Evolutionary conservation across 2,329 filamentous ascomycete genomes (phyloP).

Genomic region (Botrytis squamosa): DNA sequence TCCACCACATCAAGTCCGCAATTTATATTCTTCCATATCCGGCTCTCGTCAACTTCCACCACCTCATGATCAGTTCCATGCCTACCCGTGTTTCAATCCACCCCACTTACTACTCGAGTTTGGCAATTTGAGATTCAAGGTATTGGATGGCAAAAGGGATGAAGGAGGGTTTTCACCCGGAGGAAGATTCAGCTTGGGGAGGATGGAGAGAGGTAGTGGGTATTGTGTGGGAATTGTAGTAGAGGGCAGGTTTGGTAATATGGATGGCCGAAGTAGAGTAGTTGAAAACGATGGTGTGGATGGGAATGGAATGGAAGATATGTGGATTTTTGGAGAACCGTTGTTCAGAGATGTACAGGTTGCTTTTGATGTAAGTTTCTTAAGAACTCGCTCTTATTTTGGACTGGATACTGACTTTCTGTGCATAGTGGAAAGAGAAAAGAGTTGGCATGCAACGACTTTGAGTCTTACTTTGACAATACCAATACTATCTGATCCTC

Average conservation of each 20-base stretch:
- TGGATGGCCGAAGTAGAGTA: neutral
- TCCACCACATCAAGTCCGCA: slow-evolving; percentile 27
- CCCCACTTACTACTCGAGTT: slow-evolving; percentile 31
- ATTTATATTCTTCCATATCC: slow-evolving; percentile 29
- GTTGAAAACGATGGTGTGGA: neutral
- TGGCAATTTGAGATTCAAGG: slow-evolving; percentile 24
- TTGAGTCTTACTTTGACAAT: neutral
- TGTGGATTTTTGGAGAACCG: slow-evolving; percentile 32
- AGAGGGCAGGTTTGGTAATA: slow-evolving; percentile 27
- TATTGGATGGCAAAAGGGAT: slow-evolving; percentile 27
- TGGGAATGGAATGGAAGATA: slow-evolving; percentile 26
- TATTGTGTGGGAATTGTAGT: slow-evolving; percentile 31
- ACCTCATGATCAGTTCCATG: slow-evolving; percentile 30
- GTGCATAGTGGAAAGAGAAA: slow-evolving; percentile 19
- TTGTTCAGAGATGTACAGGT: slow-evolving; percentile 34
- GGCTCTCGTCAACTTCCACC: slow-evolving; percentile 27
- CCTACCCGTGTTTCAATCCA: slow-evolving; percentile 31
- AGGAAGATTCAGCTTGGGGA: slow-evolving; percentile 29
- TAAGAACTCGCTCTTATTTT: accelerated
- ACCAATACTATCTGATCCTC: neutral
- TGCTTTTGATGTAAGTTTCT: slow-evolving; percentile 30
- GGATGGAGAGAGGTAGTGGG: slow-evolving; percentile 28
- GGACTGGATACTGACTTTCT: neutral
- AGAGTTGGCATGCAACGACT: slow-evolving; percentile 19
- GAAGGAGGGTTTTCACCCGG: slow-evolving; percentile 24